phyloP scores from a whole-genome alignment of 1,284 basidiomycete species.

The Thelephora terrestris region DNA sequence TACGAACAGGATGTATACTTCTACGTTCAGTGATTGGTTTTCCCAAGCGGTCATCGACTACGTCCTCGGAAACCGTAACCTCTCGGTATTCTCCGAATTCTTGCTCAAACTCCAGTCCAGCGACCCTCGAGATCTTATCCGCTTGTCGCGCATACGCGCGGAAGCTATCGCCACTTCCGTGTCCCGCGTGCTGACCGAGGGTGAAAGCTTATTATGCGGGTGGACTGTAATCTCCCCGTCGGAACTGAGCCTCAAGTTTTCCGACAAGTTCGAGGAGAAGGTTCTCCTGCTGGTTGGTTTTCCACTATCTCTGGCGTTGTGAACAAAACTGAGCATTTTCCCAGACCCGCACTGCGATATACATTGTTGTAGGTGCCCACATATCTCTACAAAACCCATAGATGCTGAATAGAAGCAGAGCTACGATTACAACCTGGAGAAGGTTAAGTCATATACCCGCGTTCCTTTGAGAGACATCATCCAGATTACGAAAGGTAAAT shows the following conservation, averaged over 20 bases:
- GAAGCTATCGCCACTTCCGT: constrained; percentile 87
- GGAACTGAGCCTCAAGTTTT: constrained; percentile 61
- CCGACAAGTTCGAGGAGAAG: constrained; percentile 86
- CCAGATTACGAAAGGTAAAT: constrained; percentile 71
- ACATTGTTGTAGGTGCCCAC: constrained; percentile 44
- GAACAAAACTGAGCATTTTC: constrained; percentile 7
- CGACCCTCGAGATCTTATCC: constrained; percentile 83
- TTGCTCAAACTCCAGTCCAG: constrained; percentile 76
- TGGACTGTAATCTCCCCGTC: constrained; percentile 91
- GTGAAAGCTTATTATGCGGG: constrained; percentile 71
- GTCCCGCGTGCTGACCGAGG: constrained; percentile 71
- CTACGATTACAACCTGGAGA: constrained; percentile 87
- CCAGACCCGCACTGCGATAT: constrained; percentile 54
- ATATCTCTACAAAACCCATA: background rate
- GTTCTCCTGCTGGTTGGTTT: constrained; percentile 72
- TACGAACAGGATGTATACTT: constrained; percentile 60
- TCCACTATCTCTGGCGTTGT: background rate
- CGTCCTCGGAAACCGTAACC: constrained; percentile 78
- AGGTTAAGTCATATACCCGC: constrained; percentile 83
- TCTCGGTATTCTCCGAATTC: constrained; percentile 87
- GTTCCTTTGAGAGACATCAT: constrained; percentile 79
- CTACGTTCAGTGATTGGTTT: constrained; percentile 92
- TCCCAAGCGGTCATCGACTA: constrained; percentile 92
- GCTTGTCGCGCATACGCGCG: constrained; percentile 78
- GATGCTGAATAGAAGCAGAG: constrained; percentile 34